Base-by-base conservation (phyloP, 768 basidiomycete species). In the Austroboletus festivus region DNA sequence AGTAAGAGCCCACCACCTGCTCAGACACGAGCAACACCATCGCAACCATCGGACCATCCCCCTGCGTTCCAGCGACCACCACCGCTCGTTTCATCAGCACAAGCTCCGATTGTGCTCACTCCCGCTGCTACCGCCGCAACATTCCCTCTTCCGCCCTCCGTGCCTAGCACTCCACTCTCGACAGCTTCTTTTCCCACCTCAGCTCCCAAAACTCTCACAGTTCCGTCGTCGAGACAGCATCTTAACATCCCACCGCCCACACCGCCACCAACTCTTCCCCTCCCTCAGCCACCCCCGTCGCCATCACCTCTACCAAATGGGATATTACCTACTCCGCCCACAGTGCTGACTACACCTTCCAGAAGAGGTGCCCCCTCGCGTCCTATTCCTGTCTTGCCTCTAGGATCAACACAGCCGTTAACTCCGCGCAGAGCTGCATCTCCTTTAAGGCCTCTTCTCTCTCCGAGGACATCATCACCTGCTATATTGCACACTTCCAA, bases 221-320 rank as follows among this genome's bases (percentile, higher is more conserved):
- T 38, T 28, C 3, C 47, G 18, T 40, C 65, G 33, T 58, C 67
- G 22, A 62, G 67, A 26, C 60, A 62, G 18, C 62, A 67, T 41
- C 52, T 67, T 18, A 20, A 38, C 12, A 62, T 67, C 11, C 65
- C 60, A 31, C 65, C 67, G 0, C 65, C 60, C 13, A 54, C 57
- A n/a, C 65, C 65, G 16, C 65, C 65, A 4, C 65, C 65, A 3
- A 65, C 59, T 28, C 54, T 55, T 19, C 65, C 65, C 42, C 58
- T 69, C 19, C 65, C 65, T 34, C 67, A 57, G 20, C 62, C 42
- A 10, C 66, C 64, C 21, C 47, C 60, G 11, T 52, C 58, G 10
- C 57, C 53, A 2, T 53, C 50, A 16, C 15, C 28, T 10, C 35
- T 43, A 12, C 24, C 34, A 12, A 45, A 38, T 31, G 51, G 41